Base-by-base conservation (phyloP, 768 basidiomycete genomes). In the Tricholoma furcatifolium region DNA sequence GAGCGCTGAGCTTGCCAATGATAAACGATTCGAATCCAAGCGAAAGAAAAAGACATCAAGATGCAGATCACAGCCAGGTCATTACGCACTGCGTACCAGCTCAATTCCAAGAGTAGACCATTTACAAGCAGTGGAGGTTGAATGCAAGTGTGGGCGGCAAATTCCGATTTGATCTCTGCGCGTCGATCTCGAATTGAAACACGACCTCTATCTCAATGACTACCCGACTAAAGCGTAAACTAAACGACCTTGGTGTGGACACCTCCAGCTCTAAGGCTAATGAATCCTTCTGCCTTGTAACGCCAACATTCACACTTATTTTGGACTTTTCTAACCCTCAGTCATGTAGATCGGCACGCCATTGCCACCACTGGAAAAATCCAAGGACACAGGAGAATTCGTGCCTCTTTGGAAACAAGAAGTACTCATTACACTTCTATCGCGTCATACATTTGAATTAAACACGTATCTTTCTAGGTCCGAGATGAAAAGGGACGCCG, bases 321-420 rank as follows among this genome's bases (percentile, higher is more conserved):
- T 20, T 27, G n/a, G 17, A 8, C 35, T 18, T 35, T 38, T 44
- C 31, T 45, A 47, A 24, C 8, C 35, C 20, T n/a, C 18, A 15
- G 18, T 20, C 34, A 39, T 31, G 30, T 61, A 96, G 88, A 93
- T 96, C 68, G 96, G 96, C 2, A 98, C 96, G 15, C 92, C 96
- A 2, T 72, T 98, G 2, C 96, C 96, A 1, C 87, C 95, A 2
- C 80, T 99, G n/a, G 91, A 95, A 62, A 96, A 95, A 67, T 84
- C 87, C 24, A 93, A 85, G 65, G 97, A 98, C 66, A 85, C 81
- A 6, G 87, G 88, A 57, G 97, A 98, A 67, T 98, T 95, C 67
- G 93, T 98, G 23, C 96, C 97, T 0, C 69, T 97, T 50, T 98
- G 97, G 96, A 93, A 98, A 66, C 97, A 98, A 77, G 95, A 98